Percentiles rank a stretch among this genome's conserved stretches.
phyloP scores from a whole-genome alignment of 495 filamentous ascomycete genomes.

The Talaromyces wortmannii region DNA sequence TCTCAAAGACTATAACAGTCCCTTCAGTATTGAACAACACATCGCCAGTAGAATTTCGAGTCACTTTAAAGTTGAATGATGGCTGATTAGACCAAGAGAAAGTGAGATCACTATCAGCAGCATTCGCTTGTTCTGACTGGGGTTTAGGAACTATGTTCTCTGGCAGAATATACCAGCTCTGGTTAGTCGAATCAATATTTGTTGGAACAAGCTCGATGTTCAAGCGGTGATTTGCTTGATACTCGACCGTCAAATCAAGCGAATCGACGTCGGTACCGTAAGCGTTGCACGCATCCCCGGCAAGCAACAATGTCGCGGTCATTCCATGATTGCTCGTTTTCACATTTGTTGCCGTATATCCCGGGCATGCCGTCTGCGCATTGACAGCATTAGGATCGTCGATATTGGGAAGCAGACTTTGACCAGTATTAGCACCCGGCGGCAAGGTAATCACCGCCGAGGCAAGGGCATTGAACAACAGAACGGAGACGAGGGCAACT shows the following conservation, averaged over 20 bases:
- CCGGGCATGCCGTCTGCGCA: constrained; percentile 61
- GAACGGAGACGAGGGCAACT: no score
- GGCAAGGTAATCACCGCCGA: no score
- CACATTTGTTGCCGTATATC: constrained; percentile 51
- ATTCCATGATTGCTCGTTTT: constrained; percentile 36
- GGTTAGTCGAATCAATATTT: constrained; percentile 55
- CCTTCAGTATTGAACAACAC: constrained; percentile 49
- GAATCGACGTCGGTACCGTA: constrained; percentile 58
- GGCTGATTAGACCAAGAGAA: constrained; percentile 47
- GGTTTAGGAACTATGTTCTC: constrained; percentile 57
- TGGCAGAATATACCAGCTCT: constrained; percentile 60
- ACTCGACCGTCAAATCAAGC: constrained; percentile 49
- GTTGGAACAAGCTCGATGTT: constrained; percentile 52
- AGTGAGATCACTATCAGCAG: constrained; percentile 41
- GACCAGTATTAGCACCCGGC: constrained; percentile 38
- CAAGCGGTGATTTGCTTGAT: constrained; percentile 45
- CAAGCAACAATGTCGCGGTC: constrained; percentile 45
- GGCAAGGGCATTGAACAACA: no score
- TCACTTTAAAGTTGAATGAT: constrained; percentile 52
- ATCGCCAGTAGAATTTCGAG: constrained; percentile 48
- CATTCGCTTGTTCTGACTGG: constrained; percentile 28
- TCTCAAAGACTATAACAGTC: constrained; percentile 52
- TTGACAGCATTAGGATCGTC: constrained; percentile 64
- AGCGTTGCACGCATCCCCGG: constrained; percentile 50
- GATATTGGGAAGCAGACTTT: constrained; percentile 61